Evolutionary conservation across 2,329 filamentous ascomycete genomes (phyloP).

Genomic region (Ophiostoma sp.): DNA sequence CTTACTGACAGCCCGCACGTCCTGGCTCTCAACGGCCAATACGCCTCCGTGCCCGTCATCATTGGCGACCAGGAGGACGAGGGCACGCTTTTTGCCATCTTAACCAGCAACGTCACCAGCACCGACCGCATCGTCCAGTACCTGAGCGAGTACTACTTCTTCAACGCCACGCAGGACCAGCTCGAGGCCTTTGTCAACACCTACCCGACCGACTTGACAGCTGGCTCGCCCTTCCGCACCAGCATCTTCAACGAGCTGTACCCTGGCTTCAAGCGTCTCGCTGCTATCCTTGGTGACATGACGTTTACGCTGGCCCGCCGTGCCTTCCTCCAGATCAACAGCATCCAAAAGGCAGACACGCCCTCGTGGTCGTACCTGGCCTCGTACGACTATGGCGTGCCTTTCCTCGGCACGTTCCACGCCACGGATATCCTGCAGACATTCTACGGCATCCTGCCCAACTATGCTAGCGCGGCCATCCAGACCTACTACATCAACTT

Average conservation of each 20-base stretch:
- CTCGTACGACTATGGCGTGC: constrained; percentile 69
- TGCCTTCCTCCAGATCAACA: constrained; percentile 55
- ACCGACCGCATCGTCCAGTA: constrained; percentile 63
- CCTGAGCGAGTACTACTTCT: constrained; percentile 61
- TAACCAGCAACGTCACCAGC: constrained; percentile 67
- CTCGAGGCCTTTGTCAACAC: constrained; percentile 60
- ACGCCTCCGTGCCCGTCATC: constrained; percentile 52
- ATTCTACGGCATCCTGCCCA: constrained; percentile 64
- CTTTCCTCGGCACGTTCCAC: constrained; percentile 76
- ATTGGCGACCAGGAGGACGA: constrained; percentile 79
- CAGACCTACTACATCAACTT: constrained; percentile 74
- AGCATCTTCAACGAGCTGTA: constrained; percentile 67
- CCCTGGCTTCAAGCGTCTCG: constrained; percentile 74
- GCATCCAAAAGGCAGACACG: constrained; percentile 53
- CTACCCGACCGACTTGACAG: constrained; percentile 58
- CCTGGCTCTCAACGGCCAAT: constrained; percentile 52
- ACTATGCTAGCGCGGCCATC: constrained; percentile 61
- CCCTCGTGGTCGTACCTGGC: constrained; percentile 74
- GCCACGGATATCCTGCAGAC: constrained; percentile 67
- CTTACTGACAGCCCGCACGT: constrained; percentile 65
- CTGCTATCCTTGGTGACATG: constrained; percentile 73
- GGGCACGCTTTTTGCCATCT: constrained; percentile 71
- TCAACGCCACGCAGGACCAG: constrained; percentile 50
- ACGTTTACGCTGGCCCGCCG: constrained; percentile 73
- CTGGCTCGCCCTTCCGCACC: constrained; percentile 73